Base-by-base conservation (phyloP, 345 rosid species). In the Microthlaspi erraticum region DNA sequence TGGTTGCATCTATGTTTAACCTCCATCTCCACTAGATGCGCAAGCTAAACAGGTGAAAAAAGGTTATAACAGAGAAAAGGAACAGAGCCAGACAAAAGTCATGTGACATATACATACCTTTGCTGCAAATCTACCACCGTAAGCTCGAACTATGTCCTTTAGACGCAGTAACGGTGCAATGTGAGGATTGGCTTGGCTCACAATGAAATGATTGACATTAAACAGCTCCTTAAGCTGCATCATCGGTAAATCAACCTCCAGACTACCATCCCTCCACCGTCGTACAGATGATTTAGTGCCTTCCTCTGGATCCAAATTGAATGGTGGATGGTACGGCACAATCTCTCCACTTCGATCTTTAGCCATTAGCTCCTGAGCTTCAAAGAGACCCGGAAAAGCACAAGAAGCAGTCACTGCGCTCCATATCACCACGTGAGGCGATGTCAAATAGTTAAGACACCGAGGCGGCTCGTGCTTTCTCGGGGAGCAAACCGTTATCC, bases 401-500 rank as follows among this genome's bases (percentile, higher is more conserved):
- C 98, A 94, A 43, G 99, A 94, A 70, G 98, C 99, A 19, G 92
- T 88, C 50, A 94, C 99, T 14, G 98, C 99, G 31, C 99, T 94
- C 98, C 98, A 94, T 80, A 94, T 92, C 29, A 94, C 96, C 56
- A 95, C 99, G 56, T 95, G 99, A 77, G 99, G 98, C 0, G 99
- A 90, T 46, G 92, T 95, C 78, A 95, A 82, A 82, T 95, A 95
- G 78, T 95, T 95, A 74, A 95, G 94, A 80, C 98, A 92, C 72
- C 98, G 84, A 36, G 99, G 99, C 8, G 99, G 98, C 76, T 95
- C 98, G n/a, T 92, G 98, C 79, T 92, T 95, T 82, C 99, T 87
- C 0, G 96, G 96, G 12, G 99, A 95, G 82, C 99, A 95, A 57
- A 95, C 98, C 0, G 98, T 95, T 64, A 95, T 95, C 42, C 88